phyloP scores from a whole-genome alignment of 2,329 filamentous ascomycete species.

The Paecilomyces sp. region DNA sequence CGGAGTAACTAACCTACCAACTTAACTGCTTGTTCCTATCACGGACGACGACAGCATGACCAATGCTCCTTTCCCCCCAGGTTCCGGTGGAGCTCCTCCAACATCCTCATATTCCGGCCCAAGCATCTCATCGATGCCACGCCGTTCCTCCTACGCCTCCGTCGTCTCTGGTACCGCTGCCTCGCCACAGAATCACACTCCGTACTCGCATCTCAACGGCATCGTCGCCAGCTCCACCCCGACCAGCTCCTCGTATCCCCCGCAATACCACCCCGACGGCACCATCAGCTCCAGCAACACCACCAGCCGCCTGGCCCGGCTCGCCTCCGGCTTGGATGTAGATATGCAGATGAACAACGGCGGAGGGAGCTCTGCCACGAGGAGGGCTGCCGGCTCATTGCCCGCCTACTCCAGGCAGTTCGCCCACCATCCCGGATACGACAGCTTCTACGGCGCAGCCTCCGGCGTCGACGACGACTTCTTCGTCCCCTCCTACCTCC shows the following conservation, averaged over 20 bases:
- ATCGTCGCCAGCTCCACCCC: constrained; percentile 24
- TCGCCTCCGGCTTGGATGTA: constrained; percentile 37
- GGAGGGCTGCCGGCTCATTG: constrained; percentile 32
- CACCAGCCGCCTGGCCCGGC: constrained; percentile 21
- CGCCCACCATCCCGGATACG: constrained; percentile 24
- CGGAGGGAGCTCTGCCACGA: constrained; percentile 36
- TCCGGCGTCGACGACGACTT: constrained; percentile 41
- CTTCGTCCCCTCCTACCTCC: constrained; percentile 79
- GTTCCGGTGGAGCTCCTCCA: constrained; percentile 33
- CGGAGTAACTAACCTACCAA: background rate
- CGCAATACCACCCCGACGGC: constrained; percentile 24
- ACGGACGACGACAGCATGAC: constrained; percentile 32
- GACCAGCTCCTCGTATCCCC: constrained; percentile 26
- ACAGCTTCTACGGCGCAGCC: constrained; percentile 18
- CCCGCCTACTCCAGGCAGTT: constrained; percentile 44
- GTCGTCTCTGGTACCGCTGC: constrained; percentile 48
- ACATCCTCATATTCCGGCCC: constrained; percentile 24
- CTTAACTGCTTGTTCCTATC: background rate
- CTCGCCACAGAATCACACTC: constrained; percentile 29
- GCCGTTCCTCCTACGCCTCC: constrained; percentile 56
- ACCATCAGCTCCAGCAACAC: background rate
- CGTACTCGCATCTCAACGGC: constrained; percentile 46
- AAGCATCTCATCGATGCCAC: constrained; percentile 35
- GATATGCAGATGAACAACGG: constrained; percentile 43
- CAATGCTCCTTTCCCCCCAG: constrained; percentile 34